Evolutionary conservation across 2,329 filamentous ascomycete species (phyloP).

Genomic region (Colletotrichum siamense): DNA sequence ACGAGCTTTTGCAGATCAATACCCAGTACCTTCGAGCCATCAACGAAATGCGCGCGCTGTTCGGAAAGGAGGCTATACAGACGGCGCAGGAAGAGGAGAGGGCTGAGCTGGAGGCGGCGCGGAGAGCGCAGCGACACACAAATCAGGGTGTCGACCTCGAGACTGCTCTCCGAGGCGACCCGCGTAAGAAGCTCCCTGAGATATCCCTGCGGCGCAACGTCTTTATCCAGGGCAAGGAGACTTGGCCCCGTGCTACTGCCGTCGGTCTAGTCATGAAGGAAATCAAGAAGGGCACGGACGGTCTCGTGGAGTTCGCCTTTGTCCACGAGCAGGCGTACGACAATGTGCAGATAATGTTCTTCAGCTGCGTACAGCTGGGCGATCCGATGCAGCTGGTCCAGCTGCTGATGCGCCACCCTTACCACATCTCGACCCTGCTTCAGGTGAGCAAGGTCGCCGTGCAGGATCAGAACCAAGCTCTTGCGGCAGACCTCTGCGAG

Average conservation of each 20-base stretch:
- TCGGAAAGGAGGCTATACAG: constrained; percentile 63
- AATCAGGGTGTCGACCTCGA: constrained; percentile 62
- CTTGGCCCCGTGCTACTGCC: constrained; percentile 81
- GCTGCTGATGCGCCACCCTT: constrained; percentile 67
- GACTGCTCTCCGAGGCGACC: constrained; percentile 58
- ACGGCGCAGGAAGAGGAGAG: constrained; percentile 56
- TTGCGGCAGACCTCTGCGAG: constrained; percentile 87
- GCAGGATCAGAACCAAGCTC: constrained; percentile 85
- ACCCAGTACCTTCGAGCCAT: constrained; percentile 80
- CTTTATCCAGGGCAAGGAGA: constrained; percentile 85
- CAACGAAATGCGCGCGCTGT: constrained; percentile 83
- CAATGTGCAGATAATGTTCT: constrained; percentile 76
- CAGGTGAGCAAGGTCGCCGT: constrained; percentile 93
- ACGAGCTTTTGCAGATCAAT: constrained; percentile 54
- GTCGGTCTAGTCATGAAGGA: constrained; percentile 85
- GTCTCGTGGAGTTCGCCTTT: constrained; percentile 77
- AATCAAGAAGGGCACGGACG: constrained; percentile 47
- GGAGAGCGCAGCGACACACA: constrained; percentile 37
- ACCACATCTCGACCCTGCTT: constrained; percentile 92
- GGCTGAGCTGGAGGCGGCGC: constrained; percentile 41
- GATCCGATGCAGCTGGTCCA: constrained; percentile 84
- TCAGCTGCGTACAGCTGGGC: constrained; percentile 78
- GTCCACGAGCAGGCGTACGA: constrained; percentile 78
- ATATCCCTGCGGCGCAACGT: constrained; percentile 78
- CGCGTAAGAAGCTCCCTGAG: constrained; percentile 70